These are phyloP conservation scores for Colletotrichum cereale DNA, from an alignment of 2,329 filamentous ascomycete genomes.

Conservation along the genomic window DNA sequence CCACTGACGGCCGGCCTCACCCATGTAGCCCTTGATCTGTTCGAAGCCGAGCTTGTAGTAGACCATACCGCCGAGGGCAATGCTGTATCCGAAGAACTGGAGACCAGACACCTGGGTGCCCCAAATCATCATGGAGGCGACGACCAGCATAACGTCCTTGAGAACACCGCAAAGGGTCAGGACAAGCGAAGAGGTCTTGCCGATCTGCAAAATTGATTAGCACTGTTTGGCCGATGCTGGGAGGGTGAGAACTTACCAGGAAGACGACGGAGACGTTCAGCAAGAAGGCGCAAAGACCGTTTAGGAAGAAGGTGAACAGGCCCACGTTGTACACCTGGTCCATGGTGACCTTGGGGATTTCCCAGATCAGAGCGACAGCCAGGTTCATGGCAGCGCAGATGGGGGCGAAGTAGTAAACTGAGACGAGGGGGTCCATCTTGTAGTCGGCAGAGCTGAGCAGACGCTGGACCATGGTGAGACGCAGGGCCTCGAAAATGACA, in stretches of 20 bases:
- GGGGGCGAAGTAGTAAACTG: slow-evolving; percentile 90
- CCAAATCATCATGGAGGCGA: slow-evolving; percentile 85
- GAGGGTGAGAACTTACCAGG: slow-evolving; percentile 71
- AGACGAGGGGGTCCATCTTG: slow-evolving; percentile 93
- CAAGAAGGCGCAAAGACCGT: slow-evolving; percentile 83
- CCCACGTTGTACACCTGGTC: slow-evolving; percentile 81
- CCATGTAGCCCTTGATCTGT: slow-evolving; percentile 83
- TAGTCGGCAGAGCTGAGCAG: slow-evolving; percentile 85
- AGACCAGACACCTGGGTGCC: slow-evolving; percentile 79
- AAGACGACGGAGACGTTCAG: slow-evolving; percentile 90
- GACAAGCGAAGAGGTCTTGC: slow-evolving; percentile 87
- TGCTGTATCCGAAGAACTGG: slow-evolving; percentile 87
- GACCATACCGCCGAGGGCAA: slow-evolving; percentile 82
- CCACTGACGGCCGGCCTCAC: slow-evolving; percentile 82
- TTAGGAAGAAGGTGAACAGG: slow-evolving; percentile 77
- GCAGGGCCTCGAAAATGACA: slow-evolving; percentile 84
- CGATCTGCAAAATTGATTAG: slow-evolving; percentile 72
- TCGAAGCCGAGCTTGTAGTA: slow-evolving; percentile 91
- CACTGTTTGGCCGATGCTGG: not conserved
- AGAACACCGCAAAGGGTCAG: slow-evolving; percentile 89
- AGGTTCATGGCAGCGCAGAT: slow-evolving; percentile 88
- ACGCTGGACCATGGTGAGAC: slow-evolving; percentile 86
- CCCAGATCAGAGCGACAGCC: slow-evolving; percentile 78
- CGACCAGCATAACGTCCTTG: slow-evolving; percentile 87
- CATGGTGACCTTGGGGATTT: slow-evolving; percentile 77